Evolutionary conservation across 2,329 filamentous ascomycete genomes (phyloP).

Genomic region (Talaromyces rugulosus): DNA sequence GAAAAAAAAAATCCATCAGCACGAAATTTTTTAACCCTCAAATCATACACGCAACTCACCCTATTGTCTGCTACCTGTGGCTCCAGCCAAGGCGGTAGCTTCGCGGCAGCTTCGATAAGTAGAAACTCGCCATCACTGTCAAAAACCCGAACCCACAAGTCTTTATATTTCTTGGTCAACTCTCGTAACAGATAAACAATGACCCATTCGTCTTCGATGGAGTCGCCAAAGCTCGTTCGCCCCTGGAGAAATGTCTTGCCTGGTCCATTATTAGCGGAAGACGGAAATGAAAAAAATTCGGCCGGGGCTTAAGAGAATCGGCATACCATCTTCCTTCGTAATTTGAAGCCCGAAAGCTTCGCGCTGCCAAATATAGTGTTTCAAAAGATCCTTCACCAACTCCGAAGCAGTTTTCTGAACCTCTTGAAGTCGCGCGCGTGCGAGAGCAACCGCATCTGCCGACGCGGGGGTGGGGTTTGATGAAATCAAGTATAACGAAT

Average conservation of each 20-base stretch:
- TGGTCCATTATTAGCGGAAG: conserved; percentile 16
- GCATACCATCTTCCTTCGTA: conserved; percentile 55
- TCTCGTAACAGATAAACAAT: conserved; percentile 85
- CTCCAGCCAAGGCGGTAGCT: conserved; percentile 82
- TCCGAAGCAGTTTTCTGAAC: conserved; percentile 66
- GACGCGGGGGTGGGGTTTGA: conserved; percentile 50
- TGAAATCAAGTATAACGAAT: conserved; percentile 70
- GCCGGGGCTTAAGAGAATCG: neutral
- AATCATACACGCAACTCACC: conserved; percentile 30
- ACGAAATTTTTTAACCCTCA: neutral
- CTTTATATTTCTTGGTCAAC: conserved; percentile 66
- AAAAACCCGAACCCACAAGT: conserved; percentile 75
- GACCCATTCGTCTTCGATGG: conserved; percentile 95
- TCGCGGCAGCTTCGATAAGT: conserved; percentile 86
- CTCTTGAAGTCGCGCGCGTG: conserved; percentile 61
- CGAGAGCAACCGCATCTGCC: conserved; percentile 49
- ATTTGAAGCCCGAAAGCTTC: conserved; percentile 70
- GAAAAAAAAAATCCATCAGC: conserved; percentile 9
- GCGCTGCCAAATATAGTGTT: conserved; percentile 92
- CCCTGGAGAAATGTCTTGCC: conserved; percentile 63
- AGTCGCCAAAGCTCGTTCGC: conserved; percentile 83
- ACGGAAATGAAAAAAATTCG: neutral
- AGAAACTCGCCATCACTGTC: conserved; percentile 95
- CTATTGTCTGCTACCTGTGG: conserved; percentile 85
- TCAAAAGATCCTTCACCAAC: conserved; percentile 62